Evolutionary conservation across 1,284 basidiomycete species (phyloP), one percentile per base, ranked within the genome.

Genomic region (Trichosporon coremiiforme): DNA sequence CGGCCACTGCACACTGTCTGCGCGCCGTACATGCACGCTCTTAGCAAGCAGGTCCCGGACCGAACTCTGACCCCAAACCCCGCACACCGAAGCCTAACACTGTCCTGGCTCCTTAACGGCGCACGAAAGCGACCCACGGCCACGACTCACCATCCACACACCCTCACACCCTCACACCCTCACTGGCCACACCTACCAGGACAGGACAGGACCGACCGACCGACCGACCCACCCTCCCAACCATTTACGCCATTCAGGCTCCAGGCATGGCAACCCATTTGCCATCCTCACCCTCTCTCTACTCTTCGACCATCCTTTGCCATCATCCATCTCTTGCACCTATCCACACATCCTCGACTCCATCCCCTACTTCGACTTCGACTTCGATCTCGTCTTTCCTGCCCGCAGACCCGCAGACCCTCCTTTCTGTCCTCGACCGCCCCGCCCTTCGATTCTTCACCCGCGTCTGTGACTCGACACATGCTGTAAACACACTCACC

Each of bases 401-500:
- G 25, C n/a, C n/a, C n/a, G n/a, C n/a, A n/a, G n/a, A n/a, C 25
- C 4, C 55, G 55, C 55, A 31, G 13, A 22, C 25, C 4, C 5
- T 57, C 29, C 57, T 15, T 35, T 60, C 22, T 12, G 57, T 60
- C 57, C 31, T 17, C 31, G 22, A 55, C n/a, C 22, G 10, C 3
- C 22, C 53, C 53, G 20, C 2, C 53, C 7, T 5, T 12, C 25
- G 17, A n/a, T 7, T 22, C 36, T 38, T 45, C 63, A 9, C 1
- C 35, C 8, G 0, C 63, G 20, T 41, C 33, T 17, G 13, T 31
- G 20, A 20, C 57, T 31, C 57, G 57, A 31, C 57, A 33, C 57
- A 60, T 60, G 57, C 57, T 31, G 29, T 60, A 60, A 60, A 60
- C 57, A 60, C n/a, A n/a, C n/a, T n/a, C n/a, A n/a, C n/a, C n/a